A percentile compares a stretch with the other conserved stretches of the same genome.
Evolutionary conservation across 2,329 filamentous ascomycete species (phyloP).

Genomic region (Verticillium zaregamsianum): DNA sequence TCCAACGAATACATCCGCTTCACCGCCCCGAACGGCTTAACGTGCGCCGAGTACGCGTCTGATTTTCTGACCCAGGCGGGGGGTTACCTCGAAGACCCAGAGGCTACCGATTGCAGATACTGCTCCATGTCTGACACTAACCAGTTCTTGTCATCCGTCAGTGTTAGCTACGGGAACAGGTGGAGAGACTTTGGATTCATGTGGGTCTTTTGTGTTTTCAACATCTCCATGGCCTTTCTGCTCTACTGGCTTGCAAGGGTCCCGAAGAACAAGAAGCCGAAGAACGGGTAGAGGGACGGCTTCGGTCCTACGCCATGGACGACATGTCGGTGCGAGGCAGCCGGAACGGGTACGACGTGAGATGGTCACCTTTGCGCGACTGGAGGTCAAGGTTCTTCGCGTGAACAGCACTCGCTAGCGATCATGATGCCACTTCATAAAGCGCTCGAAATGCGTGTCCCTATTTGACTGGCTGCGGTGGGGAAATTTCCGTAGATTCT

Average conservation of each 20-base stretch:
- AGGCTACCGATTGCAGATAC: constrained; percentile 18
- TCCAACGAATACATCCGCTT: constrained; percentile 61
- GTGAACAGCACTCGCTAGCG: no score
- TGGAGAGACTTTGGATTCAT: constrained; percentile 51
- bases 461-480: no score
- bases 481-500: no score
- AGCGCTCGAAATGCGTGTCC: no score
- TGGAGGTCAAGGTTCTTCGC: no score
- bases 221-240: constrained; percentile 41
- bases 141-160: constrained; percentile 17
- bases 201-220: constrained; percentile 50
- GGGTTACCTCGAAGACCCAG: constrained; percentile 42
- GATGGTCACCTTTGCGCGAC: no score
- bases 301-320: no score
- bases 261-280: constrained; percentile 14
- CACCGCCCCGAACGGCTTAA: constrained; percentile 47
- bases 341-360: no score
- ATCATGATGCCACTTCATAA: no score
- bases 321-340: no score
- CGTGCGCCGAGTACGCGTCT: constrained; percentile 52
- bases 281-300: not conserved
- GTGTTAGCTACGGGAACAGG: constrained; percentile 40
- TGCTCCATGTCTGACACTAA: constrained; percentile 8
- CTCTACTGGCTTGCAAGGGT: constrained; percentile 39
- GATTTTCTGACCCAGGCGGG: constrained; percentile 38